Evolutionary conservation across 2,329 filamentous ascomycete genomes (phyloP).

Genomic region (Cladosporium sp.): DNA sequence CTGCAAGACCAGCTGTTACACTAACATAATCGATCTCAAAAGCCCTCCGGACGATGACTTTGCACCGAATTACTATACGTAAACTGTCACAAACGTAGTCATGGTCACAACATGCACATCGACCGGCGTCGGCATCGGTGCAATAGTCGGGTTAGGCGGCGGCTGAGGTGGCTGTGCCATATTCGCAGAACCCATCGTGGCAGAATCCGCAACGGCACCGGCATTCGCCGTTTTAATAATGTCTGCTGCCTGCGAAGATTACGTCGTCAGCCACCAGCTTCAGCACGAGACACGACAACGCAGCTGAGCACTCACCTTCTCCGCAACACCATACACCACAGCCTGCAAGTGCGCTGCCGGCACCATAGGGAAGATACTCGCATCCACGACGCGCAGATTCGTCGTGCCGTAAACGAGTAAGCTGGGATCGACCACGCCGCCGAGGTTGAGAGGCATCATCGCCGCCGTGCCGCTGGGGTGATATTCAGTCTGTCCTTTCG

Average conservation of each 20-base stretch:
- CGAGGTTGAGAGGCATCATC: conserved; percentile 46
- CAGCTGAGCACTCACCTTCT: conserved; percentile 33
- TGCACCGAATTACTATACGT: neutral
- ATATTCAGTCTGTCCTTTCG: conserved; percentile 40
- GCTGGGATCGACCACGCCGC: conserved; percentile 47
- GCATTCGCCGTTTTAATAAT: conserved; percentile 38
- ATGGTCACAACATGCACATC: neutral
- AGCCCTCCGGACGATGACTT: no score
- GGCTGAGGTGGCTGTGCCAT: neutral
- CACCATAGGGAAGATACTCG: conserved; percentile 43
- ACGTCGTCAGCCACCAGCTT: neutral
- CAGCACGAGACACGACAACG: neutral
- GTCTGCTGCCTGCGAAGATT: conserved; percentile 39
- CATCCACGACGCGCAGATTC: conserved; percentile 45
- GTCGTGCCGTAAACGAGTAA: conserved; percentile 42
- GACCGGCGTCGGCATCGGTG: neutral
- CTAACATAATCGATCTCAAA: no score
- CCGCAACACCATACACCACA: conserved; percentile 32
- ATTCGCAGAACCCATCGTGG: neutral
- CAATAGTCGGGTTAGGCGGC: neutral
- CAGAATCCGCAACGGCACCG: neutral
- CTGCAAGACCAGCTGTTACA: no score
- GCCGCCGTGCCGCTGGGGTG: conserved; percentile 50
- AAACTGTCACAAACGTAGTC: conserved; percentile 12
- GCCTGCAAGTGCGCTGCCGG: conserved; percentile 34